A percentile compares a stretch with the other conserved stretches of the same genome.
phyloP scores from a whole-genome alignment of 257 asterid species.

The Thymus mandschuricus region DNA sequence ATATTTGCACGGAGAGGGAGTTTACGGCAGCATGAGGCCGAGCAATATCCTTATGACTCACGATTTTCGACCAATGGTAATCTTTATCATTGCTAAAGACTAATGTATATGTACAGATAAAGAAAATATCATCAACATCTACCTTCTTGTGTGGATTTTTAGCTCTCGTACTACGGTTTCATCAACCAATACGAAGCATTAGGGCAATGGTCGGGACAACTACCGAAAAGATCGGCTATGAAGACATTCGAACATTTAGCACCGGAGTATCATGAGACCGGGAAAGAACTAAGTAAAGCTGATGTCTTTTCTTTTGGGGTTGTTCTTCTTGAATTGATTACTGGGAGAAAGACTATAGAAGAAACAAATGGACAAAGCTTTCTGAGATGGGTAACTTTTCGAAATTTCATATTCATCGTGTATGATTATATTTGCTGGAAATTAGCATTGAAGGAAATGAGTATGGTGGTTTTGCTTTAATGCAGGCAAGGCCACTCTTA shows the following conservation, averaged over 20 bases:
- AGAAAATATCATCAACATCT: not conserved
- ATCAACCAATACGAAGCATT: conserved; percentile 50
- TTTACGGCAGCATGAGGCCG: conserved; percentile 59
- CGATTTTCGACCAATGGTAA: conserved; percentile 58
- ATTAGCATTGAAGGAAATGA: not conserved
- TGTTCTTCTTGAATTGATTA: conserved; percentile 59
- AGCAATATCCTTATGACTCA: conserved; percentile 62
- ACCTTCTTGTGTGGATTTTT: not conserved
- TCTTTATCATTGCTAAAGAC: not conserved
- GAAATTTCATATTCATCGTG: not conserved
- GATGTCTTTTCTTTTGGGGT: conserved; percentile 67
- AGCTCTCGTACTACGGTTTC: conserved; percentile 57
- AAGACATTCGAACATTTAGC: conserved; percentile 61
- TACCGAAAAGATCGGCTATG: conserved; percentile 36
- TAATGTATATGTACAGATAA: conserved; percentile 3
- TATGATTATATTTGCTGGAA: not conserved
- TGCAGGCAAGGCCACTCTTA: conserved; percentile 61
- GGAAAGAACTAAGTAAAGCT: conserved; percentile 54
- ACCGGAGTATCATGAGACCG: conserved; percentile 59
- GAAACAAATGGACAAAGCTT: conserved; percentile 62
- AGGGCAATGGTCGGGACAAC: conserved; percentile 37
- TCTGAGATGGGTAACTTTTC: conserved; percentile 52
- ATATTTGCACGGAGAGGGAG: conserved; percentile 44
- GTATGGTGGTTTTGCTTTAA: not conserved
- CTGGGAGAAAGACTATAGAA: conserved; percentile 55